A percentile compares a stretch with the other conserved stretches of the same genome.
Conservation (phyloP, 2,329 filamentous ascomycete genomes). For the Cladosporium sp. region DNA sequence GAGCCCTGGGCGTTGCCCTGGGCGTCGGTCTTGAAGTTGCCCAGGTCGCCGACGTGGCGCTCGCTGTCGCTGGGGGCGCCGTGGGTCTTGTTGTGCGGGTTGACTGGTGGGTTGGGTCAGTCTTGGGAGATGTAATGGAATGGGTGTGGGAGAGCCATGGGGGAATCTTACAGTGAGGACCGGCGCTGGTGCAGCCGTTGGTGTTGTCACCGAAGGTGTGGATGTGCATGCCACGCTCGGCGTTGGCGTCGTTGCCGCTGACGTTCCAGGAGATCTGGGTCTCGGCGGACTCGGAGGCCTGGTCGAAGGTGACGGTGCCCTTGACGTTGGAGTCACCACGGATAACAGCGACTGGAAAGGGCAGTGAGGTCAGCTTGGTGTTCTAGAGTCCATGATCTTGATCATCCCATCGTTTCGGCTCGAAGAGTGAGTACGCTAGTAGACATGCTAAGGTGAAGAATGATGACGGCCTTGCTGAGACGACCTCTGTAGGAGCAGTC, state of each 20-base stretch:
- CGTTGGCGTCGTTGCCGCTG: conserved; percentile 86
- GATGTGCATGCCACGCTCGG: conserved; percentile 96
- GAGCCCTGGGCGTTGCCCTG: conserved; percentile 87
- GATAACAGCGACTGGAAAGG: conserved; percentile 78
- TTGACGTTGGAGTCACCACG: conserved; percentile 96
- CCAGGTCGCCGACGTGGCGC: conserved; percentile 95
- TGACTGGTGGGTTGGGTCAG: conserved; percentile 60
- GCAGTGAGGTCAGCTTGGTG: conserved; percentile 19
- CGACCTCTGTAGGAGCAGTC: no score
- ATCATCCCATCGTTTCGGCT: no score
- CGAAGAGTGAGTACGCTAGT: no score
- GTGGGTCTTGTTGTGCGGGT: conserved; percentile 90
- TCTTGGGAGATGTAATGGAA: conserved; percentile 3
- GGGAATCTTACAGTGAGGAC: conserved; percentile 84
- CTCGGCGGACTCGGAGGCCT: conserved; percentile 72
- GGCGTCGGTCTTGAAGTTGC: conserved; percentile 93
- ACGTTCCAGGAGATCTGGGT: conserved; percentile 93
- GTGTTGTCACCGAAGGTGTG: conserved; percentile 99
- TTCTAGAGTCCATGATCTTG: no score
- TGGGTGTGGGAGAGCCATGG: neutral
- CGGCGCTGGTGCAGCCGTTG: conserved; percentile 98
- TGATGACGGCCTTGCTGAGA: no score
- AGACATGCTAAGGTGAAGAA: no score
- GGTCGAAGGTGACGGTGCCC: conserved; percentile 94
- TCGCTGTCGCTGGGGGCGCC: conserved; percentile 76